Percentiles rank a stretch among this genome's conserved stretches.
phyloP scores from a whole-genome alignment of 352 stramenopile species.

The Globisporangium paroecandrum region DNA sequence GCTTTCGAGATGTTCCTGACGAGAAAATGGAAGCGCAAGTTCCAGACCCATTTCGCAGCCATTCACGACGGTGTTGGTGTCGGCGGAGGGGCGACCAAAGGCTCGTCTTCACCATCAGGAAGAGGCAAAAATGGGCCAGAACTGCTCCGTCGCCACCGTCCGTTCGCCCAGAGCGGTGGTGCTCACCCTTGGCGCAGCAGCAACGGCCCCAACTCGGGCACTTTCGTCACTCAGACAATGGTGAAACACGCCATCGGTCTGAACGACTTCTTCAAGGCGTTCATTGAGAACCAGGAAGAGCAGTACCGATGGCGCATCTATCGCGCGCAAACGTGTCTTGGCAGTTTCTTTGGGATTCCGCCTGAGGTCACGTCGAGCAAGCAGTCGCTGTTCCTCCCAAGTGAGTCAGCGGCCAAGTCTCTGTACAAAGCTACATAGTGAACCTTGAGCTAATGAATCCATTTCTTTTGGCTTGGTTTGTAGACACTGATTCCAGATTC shows the following conservation, averaged over 20 bases:
- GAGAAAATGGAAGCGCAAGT: slow-evolving; percentile 82
- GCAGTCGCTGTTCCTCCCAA: slow-evolving; percentile 63
- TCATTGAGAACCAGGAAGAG: slow-evolving; percentile 82
- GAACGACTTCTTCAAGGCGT: slow-evolving; percentile 78
- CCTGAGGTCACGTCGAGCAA: slow-evolving; percentile 68
- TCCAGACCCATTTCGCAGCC: slow-evolving; percentile 49
- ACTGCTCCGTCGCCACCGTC: slow-evolving; percentile 14
- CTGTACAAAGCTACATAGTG: too few species aligned
- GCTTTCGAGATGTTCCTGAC: slow-evolving; percentile 92
- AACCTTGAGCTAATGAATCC: too few species aligned
- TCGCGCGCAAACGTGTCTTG: slow-evolving; percentile 71
- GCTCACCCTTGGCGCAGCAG: slow-evolving; percentile 1
- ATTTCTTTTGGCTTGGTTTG: not conserved
- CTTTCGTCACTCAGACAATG: slow-evolving; percentile 43
- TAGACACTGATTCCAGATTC: slow-evolving; percentile 58
- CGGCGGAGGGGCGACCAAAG: not conserved
- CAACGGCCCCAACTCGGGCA: not conserved
- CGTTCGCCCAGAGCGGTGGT: slow-evolving; percentile 5
- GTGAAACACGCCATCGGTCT: slow-evolving; percentile 48
- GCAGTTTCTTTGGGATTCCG: slow-evolving; percentile 62
- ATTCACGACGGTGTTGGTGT: slow-evolving; percentile 23
- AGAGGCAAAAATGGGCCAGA: slow-evolving; percentile 1
- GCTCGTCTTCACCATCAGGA: not conserved
- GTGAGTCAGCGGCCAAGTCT: slow-evolving; percentile 16
- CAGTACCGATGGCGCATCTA: slow-evolving; percentile 76